phyloP scores from a whole-genome alignment of 2,329 filamentous ascomycete genomes.

The Hortaea werneckii region DNA sequence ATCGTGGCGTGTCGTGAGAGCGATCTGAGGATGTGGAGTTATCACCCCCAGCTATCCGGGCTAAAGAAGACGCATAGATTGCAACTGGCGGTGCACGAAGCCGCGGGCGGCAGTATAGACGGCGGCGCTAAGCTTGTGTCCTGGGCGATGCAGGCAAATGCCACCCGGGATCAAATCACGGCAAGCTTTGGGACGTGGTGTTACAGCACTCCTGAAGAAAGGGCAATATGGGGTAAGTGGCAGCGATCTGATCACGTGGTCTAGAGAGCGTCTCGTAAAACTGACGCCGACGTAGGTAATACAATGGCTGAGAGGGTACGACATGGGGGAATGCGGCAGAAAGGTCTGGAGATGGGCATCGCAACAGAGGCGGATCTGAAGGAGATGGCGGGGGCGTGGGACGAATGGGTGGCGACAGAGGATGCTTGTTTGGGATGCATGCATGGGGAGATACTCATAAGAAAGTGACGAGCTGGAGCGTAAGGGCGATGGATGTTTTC shows the following conservation, averaged over 20 bases:
- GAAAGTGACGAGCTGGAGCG: constrained; percentile 7
- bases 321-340: constrained; percentile 21
- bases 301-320: constrained; percentile 13
- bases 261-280: not conserved
- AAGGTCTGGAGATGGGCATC: constrained; percentile 27
- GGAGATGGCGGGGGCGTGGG: constrained; percentile 29
- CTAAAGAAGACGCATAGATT: constrained; percentile 28
- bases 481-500: no score
- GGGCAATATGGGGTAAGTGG: constrained; percentile 29
- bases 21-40: constrained; percentile 27
- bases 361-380: constrained; percentile 31
- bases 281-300: constrained; percentile 1
- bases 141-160: constrained; percentile 30
- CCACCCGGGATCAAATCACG: constrained; percentile 28
- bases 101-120: constrained; percentile 13
- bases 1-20: constrained; percentile 41
- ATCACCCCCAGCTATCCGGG: constrained; percentile 26
- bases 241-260: not conserved
- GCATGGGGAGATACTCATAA: constrained; percentile 31
- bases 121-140: constrained; percentile 21
- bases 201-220: constrained; percentile 29
- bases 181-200: constrained; percentile 33
- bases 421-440: constrained; percentile 33
- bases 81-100: constrained; percentile 24
- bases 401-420: constrained; percentile 31